Percentiles rank a stretch among this genome's conserved stretches.
phyloP scores from a whole-genome alignment of 306 rosid species.

The Comarum palustre region DNA sequence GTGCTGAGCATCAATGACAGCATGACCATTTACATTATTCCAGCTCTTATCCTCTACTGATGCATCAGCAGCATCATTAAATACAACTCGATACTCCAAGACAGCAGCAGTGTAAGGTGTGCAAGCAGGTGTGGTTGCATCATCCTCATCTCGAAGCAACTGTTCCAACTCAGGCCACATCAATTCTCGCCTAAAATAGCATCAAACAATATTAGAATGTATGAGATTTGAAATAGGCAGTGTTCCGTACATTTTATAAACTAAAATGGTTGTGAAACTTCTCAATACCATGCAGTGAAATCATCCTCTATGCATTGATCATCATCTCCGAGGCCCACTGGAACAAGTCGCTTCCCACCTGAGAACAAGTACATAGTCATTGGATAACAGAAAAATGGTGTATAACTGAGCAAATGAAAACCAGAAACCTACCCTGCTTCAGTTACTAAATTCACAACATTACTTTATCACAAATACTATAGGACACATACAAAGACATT shows the following conservation, averaged over 20 bases:
- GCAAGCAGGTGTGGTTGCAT: constrained; percentile 45
- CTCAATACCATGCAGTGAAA: constrained; percentile 86
- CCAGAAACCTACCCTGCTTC: background rate
- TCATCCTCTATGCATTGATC: constrained; percentile 98
- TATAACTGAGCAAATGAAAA: background rate
- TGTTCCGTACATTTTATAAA: background rate
- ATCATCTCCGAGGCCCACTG: constrained; percentile 93
- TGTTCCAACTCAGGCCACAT: constrained; percentile 90
- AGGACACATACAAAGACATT: background rate
- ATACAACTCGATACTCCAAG: constrained; percentile 68
- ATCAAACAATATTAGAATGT: constrained; percentile 17
- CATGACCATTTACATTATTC: constrained; percentile 75
- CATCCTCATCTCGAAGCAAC: constrained; percentile 81
- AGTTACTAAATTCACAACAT: background rate
- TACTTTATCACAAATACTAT: background rate
- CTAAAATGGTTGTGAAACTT: constrained; percentile 19
- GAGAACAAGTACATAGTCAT: constrained; percentile 24
- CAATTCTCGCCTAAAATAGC: constrained; percentile 67
- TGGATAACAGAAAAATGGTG: background rate
- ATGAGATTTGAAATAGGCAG: background rate
- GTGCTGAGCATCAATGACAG: constrained; percentile 88
- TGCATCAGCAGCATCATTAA: constrained; percentile 55
- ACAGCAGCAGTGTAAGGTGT: constrained; percentile 94
- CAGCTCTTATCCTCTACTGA: constrained; percentile 49
- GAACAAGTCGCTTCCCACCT: constrained; percentile 83